A percentile compares a stretch with the other conserved stretches of the same genome.
phyloP scores from a whole-genome alignment of 2,329 filamentous ascomycete species.

The Trichoderma pleuroti region DNA sequence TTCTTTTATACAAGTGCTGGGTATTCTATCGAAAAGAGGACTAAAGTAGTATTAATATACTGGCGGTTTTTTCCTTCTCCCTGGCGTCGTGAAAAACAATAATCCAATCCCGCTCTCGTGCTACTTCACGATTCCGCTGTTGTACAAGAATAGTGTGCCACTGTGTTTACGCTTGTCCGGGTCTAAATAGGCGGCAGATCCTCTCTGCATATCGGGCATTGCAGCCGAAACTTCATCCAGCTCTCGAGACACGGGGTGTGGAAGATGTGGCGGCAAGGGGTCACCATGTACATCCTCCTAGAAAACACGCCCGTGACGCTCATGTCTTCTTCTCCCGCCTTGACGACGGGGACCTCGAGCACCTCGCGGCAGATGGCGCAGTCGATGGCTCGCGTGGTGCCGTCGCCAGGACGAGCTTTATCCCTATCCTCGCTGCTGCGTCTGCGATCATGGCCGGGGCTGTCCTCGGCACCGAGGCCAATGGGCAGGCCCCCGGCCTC shows the following conservation, averaged over 20 bases:
- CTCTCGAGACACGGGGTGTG: conserved; percentile 88
- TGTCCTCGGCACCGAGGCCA: conserved; percentile 51
- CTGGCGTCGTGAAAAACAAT: background rate
- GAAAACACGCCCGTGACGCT: conserved; percentile 69
- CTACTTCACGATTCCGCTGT: background rate
- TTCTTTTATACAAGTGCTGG: background rate
- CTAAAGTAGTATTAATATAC: background rate
- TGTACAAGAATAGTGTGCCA: background rate
- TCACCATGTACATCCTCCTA: conserved; percentile 89
- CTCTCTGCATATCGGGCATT: conserved; percentile 94
- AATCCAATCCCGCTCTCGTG: background rate
- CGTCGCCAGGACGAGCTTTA: conserved; percentile 22
- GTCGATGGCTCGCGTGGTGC: conserved; percentile 61
- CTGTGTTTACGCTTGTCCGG: background rate
- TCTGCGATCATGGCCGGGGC: conserved; percentile 27
- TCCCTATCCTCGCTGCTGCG: conserved; percentile 35
- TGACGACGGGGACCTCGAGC: conserved; percentile 81
- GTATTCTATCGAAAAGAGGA: background rate
- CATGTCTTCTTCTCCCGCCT: conserved; percentile 51
- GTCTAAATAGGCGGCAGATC: conserved; percentile 74
- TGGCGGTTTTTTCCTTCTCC: too few species aligned
- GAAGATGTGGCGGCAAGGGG: conserved; percentile 93
- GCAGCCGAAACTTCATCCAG: conserved; percentile 90
- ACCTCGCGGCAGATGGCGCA: conserved; percentile 94
- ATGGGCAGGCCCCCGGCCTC: conserved; percentile 80